Evolutionary conservation across 345 rosid genomes (phyloP).

Genomic region (Eucalyptus regnans): DNA sequence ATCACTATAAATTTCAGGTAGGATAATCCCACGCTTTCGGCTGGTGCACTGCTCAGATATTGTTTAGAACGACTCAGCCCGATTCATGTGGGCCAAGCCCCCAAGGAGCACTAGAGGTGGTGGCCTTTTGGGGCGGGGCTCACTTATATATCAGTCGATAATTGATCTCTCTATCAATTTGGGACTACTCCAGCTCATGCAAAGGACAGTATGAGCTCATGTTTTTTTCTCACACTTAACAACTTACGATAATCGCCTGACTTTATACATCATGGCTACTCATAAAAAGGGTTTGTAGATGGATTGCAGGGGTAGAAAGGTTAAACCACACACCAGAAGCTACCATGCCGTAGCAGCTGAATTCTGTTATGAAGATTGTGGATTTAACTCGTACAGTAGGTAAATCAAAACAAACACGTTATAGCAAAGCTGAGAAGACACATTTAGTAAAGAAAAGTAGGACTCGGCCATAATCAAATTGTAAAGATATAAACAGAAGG

Average conservation of each 20-base stretch:
- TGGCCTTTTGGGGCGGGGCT: background rate
- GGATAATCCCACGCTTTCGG: background rate
- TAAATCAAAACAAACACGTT: background rate
- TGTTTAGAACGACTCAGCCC: background rate
- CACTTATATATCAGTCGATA: background rate
- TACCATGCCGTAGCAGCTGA: background rate
- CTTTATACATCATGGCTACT: background rate
- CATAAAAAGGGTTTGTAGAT: background rate
- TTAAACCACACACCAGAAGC: background rate
- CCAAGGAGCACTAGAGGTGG: background rate
- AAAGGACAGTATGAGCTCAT: background rate
- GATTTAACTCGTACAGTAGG: background rate
- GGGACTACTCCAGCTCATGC: background rate
- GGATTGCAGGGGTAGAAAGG: background rate
- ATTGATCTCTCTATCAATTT: background rate
- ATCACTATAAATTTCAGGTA: background rate
- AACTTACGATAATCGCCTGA: background rate
- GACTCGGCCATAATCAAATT: too few relatives aligned
- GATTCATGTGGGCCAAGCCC: background rate
- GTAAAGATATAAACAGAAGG: too few relatives aligned
- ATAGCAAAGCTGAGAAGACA: background rate
- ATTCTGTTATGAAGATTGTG: background rate
- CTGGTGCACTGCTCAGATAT: background rate
- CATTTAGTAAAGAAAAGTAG: too few relatives aligned
- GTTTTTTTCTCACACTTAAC: background rate